Evolutionary conservation across 805 yeast species (phyloP).

Genomic region (Lachancea nothofagi): DNA sequence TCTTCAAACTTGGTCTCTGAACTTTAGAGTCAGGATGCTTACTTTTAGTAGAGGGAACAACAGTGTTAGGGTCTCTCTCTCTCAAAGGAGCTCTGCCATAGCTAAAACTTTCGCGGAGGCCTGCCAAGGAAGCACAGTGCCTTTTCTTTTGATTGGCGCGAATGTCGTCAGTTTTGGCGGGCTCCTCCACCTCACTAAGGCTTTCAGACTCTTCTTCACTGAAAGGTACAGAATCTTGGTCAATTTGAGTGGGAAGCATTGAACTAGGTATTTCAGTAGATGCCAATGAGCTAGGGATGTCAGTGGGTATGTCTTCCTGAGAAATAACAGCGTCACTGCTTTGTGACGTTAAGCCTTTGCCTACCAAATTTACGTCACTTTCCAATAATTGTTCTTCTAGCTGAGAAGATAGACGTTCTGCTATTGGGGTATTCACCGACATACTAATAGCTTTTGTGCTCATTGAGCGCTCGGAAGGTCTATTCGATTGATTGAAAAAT

Average conservation of each 20-base stretch:
- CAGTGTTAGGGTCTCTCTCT: conserved; percentile 1
- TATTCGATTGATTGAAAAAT: not conserved
- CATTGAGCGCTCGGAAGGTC: not conserved
- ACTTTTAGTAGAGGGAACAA: not conserved
- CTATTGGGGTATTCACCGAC: no score
- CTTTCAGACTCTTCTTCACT: conserved; percentile 18
- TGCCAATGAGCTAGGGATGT: conserved; percentile 25
- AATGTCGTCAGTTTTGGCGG: not conserved
- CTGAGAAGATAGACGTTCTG: no score
- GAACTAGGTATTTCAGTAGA: conserved; percentile 17
- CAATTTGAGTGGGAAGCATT: conserved; percentile 7
- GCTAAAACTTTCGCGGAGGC: conserved; percentile 6
- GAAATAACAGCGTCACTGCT: not conserved
- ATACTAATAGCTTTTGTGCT: not conserved
- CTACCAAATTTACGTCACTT: no score
- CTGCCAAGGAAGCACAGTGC: conserved; percentile 8
- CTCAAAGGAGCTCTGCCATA: conserved; percentile 6
- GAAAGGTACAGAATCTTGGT: conserved; percentile 2
- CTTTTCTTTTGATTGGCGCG: conserved; percentile 1
- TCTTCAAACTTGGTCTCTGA: not conserved
- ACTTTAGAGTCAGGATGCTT: not conserved
- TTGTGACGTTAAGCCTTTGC: not conserved
- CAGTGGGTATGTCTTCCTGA: conserved; percentile 22
- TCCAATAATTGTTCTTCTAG: no score
- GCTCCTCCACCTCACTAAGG: conserved; percentile 18